Conservation (phyloP, 345 rosid species). For the Barbarea vulgaris region DNA sequence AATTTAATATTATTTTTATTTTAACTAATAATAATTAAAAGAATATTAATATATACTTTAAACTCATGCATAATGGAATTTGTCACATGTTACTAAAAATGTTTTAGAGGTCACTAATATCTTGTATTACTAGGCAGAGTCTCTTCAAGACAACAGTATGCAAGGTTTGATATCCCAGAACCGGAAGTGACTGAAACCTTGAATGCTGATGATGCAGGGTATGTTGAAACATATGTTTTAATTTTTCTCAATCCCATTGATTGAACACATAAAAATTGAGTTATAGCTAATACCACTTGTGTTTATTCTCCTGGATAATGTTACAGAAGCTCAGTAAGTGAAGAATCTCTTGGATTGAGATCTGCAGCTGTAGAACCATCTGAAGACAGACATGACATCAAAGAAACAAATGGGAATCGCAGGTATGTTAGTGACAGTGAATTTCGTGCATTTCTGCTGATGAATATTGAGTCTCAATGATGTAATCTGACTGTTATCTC, state of each 20-base stretch:
- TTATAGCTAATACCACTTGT: constrained; percentile 10
- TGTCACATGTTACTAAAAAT: no score
- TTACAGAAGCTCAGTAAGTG: constrained; percentile 35
- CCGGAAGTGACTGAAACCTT: constrained; percentile 32
- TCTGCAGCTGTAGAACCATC: constrained; percentile 43
- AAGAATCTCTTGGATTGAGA: constrained; percentile 39
- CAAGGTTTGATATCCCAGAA: constrained; percentile 35
- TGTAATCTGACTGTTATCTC: constrained; percentile 19
- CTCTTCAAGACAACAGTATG: constrained; percentile 38
- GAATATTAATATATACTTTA: no score
- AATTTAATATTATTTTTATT: no score
- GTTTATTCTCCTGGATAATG: neutral
- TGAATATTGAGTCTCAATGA: constrained; percentile 18
- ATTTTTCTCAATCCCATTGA: neutral
- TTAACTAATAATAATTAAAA: no score
- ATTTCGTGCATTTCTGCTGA: neutral
- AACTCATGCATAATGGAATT: no score
- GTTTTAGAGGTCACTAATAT: constrained; percentile 20
- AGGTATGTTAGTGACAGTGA: constrained; percentile 46
- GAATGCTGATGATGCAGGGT: constrained; percentile 51
- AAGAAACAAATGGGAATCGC: constrained; percentile 41
- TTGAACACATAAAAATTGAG: neutral
- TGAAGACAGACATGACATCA: constrained; percentile 34
- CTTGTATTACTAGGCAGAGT: constrained; percentile 29
- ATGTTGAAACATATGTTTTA: constrained; percentile 12